Conservation (phyloP, 75 land plant genomes). For the Sequoiadendron giganteum region DNA sequence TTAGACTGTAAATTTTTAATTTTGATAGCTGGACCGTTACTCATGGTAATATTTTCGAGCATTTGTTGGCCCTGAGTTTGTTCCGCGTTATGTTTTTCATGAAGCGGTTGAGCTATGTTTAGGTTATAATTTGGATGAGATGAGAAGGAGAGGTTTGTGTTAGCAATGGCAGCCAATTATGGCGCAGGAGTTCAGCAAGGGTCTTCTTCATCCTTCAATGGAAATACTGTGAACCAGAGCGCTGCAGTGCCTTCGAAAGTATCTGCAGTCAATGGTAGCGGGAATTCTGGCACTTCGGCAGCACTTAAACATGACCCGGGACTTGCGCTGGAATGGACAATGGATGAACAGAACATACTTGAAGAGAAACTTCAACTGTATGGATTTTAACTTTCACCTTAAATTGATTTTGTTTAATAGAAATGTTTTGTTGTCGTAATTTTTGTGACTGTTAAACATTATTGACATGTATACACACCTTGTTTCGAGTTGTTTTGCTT, state of each 20-base stretch:
- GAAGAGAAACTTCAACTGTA: constrained; percentile 60
- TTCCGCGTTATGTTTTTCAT: background rate
- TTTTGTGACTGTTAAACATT: background rate
- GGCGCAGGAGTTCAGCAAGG: constrained; percentile 13
- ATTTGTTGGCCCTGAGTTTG: background rate
- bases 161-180: constrained; percentile 10
- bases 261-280: background rate
- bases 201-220: background rate
- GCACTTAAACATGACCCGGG: constrained; percentile 59
- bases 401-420: background rate
- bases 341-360: constrained; percentile 62
- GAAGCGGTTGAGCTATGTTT: background rate
- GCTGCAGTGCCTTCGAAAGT: background rate
- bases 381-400: background rate
- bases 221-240: background rate
- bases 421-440: background rate
- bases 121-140: background rate
- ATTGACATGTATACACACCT: background rate
- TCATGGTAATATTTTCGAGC: background rate
- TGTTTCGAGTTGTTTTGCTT: background rate
- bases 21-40: background rate
- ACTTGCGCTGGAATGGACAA: constrained; percentile 48
- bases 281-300: constrained; percentile 12
- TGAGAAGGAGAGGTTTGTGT: background rate
- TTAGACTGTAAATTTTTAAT: background rate